Base-by-base conservation (phyloP, 2,329 filamentous ascomycete genomes). In the Botrytis cinerea region DNA sequence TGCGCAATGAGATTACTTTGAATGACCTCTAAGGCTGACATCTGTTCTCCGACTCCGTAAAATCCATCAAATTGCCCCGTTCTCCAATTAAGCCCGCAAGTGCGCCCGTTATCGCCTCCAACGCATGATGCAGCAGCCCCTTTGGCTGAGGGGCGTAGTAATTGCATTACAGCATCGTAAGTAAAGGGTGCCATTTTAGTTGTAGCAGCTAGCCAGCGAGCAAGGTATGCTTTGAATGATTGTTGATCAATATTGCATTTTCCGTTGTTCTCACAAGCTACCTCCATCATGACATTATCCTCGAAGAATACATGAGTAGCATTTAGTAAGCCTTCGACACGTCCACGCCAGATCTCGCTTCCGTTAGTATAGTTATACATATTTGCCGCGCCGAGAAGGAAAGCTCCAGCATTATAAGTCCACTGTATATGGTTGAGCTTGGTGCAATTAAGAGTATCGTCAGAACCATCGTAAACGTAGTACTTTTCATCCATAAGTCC, bases 361-460 rank as follows among this genome's bases (percentile, higher is more conserved):
- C 84, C 81, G 72, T 83, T 83, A 5, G 88, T 90, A 81, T 88
- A 86, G 0, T 92, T 92, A 80, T 90, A 91, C 87, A 93, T 90
- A 78, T 89, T 90, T 3, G 91, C 90, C 0, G 88, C 87, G 14
- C 91, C 91, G 2, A 89, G 85, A 59, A 94, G 85, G 79, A 90
- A 90, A 12, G 87, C 87, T 25, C 91, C 92, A 9, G 87, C 86
- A 78, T 93, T 93, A 82, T 92, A 92, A 1, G 88, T 88, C 85
- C 91, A 94, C 78, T 92, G 90, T 74, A 90, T 88, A 2, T 86
- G 86, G 25, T 87, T 86, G 72, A 90, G 82, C 8, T 84, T 79
- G 1, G 85, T 87, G 81, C 91, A 93, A 77, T 91, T 88, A 45
- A 83, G 82, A 9, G 82, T 82, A 48, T 87, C 86, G 70, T 89